Base-by-base conservation (phyloP, 306 rosid genomes). In the Medicago arabica region DNA sequence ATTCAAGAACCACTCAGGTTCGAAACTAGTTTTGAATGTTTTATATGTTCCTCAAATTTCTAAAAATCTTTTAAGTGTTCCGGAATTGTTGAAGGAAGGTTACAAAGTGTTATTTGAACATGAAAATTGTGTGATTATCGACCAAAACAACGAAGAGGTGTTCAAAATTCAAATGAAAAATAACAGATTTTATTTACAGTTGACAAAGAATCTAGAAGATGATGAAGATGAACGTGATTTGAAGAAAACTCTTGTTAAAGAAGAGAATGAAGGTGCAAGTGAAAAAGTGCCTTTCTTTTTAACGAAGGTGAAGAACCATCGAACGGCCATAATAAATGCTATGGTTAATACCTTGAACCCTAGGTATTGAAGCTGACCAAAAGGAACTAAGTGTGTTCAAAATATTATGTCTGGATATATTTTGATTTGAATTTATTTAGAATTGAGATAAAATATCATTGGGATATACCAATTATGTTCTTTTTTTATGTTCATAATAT, bases 81-180 rank as follows among this genome's bases (percentile, higher is more conserved):
- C 57, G 1, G 10, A 50, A 2, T 50, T 50, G 19, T n/a, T 50
- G 19, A 17, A 50, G 57, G 5, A 50, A 5, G 19, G n/a, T 9
- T 50, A 50, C 18, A 50, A n/a, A 50, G 57, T 50, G 8, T 50
- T 50, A 50, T 50, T 50, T 50, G 57, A 50, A 50, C 57, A n/a
- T 15, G n/a, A 50, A 50, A n/a, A 2, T 50, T 50, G 57, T n/a
- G 19, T 50, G 21, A 50, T 50, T 50, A 50, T n/a, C 6, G 19
- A 50, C n/a, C 57, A 50, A 50, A 50, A 15, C 18, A n/a, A 50
- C 18, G n/a, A 15, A 50, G 57, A 50, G n/a, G 57, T 50, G 21
- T 15, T 50, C 9, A 50, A 8, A 15, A 8, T 8, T 50, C 57
- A 2, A 7, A 50, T 50, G 57, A 50, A 50, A 50, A 8, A 16